Evolutionary conservation across 441 rosid genomes (phyloP), one percentile per base, ranked within the genome.

Genomic region (Gossypium trilobum): DNA sequence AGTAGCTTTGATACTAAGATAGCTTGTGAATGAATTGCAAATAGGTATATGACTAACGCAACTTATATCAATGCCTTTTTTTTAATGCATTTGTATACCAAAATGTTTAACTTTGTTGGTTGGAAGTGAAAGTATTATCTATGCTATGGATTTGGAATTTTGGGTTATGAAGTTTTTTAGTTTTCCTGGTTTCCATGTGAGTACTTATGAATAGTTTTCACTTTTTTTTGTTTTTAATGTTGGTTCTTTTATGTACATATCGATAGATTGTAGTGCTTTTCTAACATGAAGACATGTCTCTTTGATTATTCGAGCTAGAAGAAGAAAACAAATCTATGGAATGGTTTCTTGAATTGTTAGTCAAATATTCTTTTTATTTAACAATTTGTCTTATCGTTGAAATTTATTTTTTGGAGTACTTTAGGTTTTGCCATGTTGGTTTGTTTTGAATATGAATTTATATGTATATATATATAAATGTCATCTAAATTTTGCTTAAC

Each of bases 1-100:
- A 95, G 97, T 87, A 94, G 97, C 88, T 92, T 94, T 46, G 97
- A 92, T 87, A 92, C 99, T 57, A 92, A 87, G 84, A 91, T 92
- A 33, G 99, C 96, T 19, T 91, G 99, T 80, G 97, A 91, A 85
- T 94, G 86, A 89, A 65, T 33, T 54, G 57, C 51, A 51, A 72
- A 60, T 70, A 58, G 85, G 83, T 79, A 63, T 42, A n/a, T 39
- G 13, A 39, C 13, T 9, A 39, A 39, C 3, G 46, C 46, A 39
- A 39, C 46, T 39, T 39, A 39, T 39, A 39, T 39, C 13, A 39
- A 39, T 39, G 4, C 46, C 3, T 39, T 39, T 39, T 36, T 36
- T 39, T 9, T 9, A 39, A 39, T 9, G 0, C 13, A 39, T 2
- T 39, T 39, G 46, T 2, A 39, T 39, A 9, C 13, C 13, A 39